Conservation (phyloP, 2,329 filamentous ascomycete genomes). For the Akanthomyces muscarius region DNA sequence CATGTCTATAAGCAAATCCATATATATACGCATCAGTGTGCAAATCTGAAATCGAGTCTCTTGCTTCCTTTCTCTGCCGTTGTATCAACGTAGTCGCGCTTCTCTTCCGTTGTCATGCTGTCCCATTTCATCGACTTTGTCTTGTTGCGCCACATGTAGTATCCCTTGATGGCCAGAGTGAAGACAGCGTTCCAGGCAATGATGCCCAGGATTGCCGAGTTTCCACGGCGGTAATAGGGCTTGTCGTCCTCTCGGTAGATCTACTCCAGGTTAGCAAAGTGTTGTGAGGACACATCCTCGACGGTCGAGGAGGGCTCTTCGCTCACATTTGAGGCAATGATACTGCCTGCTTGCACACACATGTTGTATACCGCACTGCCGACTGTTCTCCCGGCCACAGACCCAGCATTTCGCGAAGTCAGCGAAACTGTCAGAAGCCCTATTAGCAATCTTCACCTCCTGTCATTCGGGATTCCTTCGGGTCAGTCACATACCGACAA, state of each 20-base stretch:
- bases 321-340: constrained; percentile 35
- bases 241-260: constrained; percentile 33
- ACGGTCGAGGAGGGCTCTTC: too few species aligned
- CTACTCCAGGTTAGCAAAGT: neutral
- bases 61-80: constrained; percentile 40
- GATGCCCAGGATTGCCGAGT: constrained; percentile 51
- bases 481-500: constrained; percentile 22
- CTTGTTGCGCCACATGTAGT: constrained; percentile 34
- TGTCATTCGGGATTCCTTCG: neutral
- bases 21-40: constrained; percentile 23
- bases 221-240: constrained; percentile 39
- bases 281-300: too few species aligned
- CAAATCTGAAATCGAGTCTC: constrained; percentile 35
- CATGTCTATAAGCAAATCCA: too few species aligned
- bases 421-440: neutral
- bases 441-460: constrained; percentile 29
- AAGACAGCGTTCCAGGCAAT: constrained; percentile 31
- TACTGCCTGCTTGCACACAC: constrained; percentile 41
- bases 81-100: constrained; percentile 25
- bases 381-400: constrained; percentile 58
- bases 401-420: constrained; percentile 50
- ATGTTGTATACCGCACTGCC: constrained; percentile 62
- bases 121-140: constrained; percentile 40
- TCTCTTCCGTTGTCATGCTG: constrained; percentile 38
- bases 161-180: constrained; percentile 29